Percentiles rank a stretch among this genome's conserved stretches.
phyloP scores from a whole-genome alignment of 805 yeast genomes.

The Pichia cephalocereana region DNA sequence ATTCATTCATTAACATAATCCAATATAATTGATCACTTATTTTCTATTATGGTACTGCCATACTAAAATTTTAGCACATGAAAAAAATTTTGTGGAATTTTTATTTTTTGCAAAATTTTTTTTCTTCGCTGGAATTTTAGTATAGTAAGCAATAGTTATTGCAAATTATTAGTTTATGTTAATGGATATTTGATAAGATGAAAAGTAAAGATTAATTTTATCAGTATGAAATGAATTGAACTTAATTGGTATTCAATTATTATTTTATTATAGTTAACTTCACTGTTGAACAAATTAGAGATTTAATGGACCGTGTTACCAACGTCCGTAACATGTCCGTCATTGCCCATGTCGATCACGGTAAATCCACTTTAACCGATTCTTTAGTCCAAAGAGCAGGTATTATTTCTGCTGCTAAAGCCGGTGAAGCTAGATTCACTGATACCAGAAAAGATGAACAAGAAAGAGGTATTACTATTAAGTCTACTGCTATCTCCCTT shows the following conservation, averaged over 20 bases:
- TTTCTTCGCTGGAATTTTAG: too few species aligned
- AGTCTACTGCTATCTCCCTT: conserved; percentile 97
- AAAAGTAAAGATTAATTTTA: too few species aligned
- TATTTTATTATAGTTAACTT: conserved; percentile 32
- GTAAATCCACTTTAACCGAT: conserved; percentile 98
- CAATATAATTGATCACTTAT: too few species aligned
- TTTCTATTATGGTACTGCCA: too few species aligned
- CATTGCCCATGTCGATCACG: conserved; percentile 99
- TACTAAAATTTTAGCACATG: too few species aligned
- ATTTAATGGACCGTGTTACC: conserved; percentile 98
- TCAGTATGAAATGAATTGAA: too few species aligned
- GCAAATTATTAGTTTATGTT: too few species aligned
- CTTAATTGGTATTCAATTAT: background rate
- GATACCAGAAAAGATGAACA: conserved; percentile 99
- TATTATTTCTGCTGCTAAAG: conserved; percentile 98
- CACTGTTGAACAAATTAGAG: conserved; percentile 91
- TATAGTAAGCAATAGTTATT: too few species aligned
- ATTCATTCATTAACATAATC: too few species aligned
- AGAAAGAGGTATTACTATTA: conserved; percentile 99
- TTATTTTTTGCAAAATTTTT: too few species aligned
- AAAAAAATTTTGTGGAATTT: too few species aligned
- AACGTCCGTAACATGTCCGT: conserved; percentile 99
- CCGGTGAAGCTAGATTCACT: conserved; percentile 99
- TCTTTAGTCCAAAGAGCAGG: conserved; percentile 99
- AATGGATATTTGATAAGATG: too few species aligned